phyloP scores from a whole-genome alignment of 176 grass and related monocot genomes.

The Saccharum spontaneum region DNA sequence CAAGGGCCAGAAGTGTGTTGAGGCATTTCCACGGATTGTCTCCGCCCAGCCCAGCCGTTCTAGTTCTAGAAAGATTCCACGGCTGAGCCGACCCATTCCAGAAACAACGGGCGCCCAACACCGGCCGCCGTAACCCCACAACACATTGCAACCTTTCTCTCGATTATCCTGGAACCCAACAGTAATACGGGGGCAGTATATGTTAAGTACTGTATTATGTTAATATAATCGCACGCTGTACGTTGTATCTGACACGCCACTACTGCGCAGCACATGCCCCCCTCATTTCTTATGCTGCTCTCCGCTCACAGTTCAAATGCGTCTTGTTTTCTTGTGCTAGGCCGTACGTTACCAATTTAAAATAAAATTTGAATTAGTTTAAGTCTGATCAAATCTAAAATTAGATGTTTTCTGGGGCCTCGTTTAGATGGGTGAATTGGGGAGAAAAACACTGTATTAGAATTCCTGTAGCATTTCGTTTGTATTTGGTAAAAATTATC shows the following conservation, averaged over 20 bases:
- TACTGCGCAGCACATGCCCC: neutral
- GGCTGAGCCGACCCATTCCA: neutral
- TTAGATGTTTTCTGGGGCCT: no score
- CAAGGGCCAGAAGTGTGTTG: no score
- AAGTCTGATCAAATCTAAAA: no score
- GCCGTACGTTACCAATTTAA: no score
- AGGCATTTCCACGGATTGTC: neutral
- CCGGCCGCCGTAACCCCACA: neutral
- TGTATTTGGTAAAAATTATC: no score
- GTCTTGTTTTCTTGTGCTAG: no score
- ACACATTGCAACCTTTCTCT: neutral
- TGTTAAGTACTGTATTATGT: neutral
- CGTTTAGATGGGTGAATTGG: no score
- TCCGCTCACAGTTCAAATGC: no score
- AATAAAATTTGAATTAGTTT: no score
- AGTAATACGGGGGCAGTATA: neutral
- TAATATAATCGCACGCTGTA: neutral
- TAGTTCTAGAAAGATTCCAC: neutral
- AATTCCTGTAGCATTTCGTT: no score
- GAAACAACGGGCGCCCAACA: neutral
- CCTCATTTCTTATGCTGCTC: neutral
- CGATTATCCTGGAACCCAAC: neutral
- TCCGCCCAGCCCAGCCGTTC: neutral
- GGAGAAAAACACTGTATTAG: no score
- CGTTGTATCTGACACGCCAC: no score